Conservation (phyloP, 106 monocot species). For the Ottelia alismoides region DNA sequence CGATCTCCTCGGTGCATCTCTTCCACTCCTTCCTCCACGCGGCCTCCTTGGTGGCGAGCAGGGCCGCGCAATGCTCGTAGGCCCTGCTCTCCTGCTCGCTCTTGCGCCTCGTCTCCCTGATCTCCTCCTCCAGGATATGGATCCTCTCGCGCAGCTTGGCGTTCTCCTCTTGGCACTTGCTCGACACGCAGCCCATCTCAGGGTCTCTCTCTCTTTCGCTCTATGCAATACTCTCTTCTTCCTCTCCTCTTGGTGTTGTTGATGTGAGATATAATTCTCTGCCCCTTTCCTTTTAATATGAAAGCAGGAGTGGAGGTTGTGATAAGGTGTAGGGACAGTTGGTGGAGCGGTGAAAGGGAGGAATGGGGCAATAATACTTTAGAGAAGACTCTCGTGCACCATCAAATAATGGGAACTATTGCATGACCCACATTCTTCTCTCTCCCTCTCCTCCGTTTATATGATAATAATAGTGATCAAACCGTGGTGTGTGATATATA, state of each 20-base stretch:
- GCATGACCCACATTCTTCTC: too few relatives aligned
- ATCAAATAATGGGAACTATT: too few relatives aligned
- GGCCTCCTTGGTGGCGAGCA: slow-evolving; percentile 16
- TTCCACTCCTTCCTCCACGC: slow-evolving; percentile 30
- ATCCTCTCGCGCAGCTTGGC: slow-evolving; percentile 17
- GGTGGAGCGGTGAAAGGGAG: too few relatives aligned
- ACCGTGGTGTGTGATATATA: too few relatives aligned
- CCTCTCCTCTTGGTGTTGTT: background rate
- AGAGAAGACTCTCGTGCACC: too few relatives aligned
- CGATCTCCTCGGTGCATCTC: slow-evolving; percentile 28
- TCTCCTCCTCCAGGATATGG: slow-evolving; percentile 35
- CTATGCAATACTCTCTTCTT: background rate
- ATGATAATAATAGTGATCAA: too few relatives aligned
- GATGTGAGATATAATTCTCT: too few relatives aligned
- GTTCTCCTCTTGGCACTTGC: slow-evolving; percentile 19
- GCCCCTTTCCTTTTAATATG: too few relatives aligned
- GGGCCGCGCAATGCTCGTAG: background rate
- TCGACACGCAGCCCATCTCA: slow-evolving; percentile 32
- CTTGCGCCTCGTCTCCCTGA: slow-evolving; percentile 10
- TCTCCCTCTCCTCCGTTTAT: too few relatives aligned
- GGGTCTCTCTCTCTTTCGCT: too few relatives aligned
- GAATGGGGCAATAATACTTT: too few relatives aligned
- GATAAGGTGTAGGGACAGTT: background rate
- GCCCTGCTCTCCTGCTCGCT: slow-evolving; percentile 24
- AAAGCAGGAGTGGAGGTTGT: background rate